Conservation (phyloP, 2,329 filamentous ascomycete species). For the Pseudogymnoascus sp. region DNA sequence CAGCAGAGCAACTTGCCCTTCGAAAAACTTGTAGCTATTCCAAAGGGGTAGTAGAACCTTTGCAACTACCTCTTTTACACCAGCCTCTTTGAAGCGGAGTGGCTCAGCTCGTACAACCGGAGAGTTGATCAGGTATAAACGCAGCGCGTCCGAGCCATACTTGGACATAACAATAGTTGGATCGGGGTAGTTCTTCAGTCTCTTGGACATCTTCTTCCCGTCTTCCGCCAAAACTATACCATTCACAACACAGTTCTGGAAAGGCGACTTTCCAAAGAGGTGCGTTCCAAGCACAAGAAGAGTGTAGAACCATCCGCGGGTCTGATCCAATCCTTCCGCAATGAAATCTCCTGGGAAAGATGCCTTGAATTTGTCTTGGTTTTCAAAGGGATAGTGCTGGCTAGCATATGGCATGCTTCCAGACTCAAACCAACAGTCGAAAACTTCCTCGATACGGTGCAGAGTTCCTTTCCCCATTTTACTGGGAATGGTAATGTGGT, state of each 20-base stretch:
- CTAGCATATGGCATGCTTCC: constrained; percentile 93
- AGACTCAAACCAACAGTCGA: constrained; percentile 96
- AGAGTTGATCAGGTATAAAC: constrained; percentile 94
- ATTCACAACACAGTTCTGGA: constrained; percentile 95
- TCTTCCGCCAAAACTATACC: constrained; percentile 90
- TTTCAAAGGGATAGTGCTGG: constrained; percentile 87
- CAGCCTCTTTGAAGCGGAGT: constrained; percentile 80
- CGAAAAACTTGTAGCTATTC: constrained; percentile 97
- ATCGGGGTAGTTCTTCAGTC: constrained; percentile 92
- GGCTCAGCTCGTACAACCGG: constrained; percentile 89
- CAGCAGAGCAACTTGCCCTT: constrained; percentile 73
- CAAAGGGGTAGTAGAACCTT: constrained; percentile 86
- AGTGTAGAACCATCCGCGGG: constrained; percentile 95
- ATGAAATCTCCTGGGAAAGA: constrained; percentile 91
- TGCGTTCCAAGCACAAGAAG: constrained; percentile 81
- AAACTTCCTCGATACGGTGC: constrained; percentile 76
- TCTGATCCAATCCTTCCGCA: constrained; percentile 87
- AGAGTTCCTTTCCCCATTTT: constrained; percentile 79
- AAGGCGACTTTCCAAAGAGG: constrained; percentile 75
- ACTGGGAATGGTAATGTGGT: constrained; percentile 89
- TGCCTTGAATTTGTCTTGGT: constrained; percentile 69
- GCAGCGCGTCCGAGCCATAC: constrained; percentile 86
- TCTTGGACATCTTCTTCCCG: constrained; percentile 98
- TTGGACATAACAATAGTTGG: constrained; percentile 73
- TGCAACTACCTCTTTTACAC: constrained; percentile 90